Base-by-base conservation (phyloP, 345 rosid genomes). In the Brassica incana region DNA sequence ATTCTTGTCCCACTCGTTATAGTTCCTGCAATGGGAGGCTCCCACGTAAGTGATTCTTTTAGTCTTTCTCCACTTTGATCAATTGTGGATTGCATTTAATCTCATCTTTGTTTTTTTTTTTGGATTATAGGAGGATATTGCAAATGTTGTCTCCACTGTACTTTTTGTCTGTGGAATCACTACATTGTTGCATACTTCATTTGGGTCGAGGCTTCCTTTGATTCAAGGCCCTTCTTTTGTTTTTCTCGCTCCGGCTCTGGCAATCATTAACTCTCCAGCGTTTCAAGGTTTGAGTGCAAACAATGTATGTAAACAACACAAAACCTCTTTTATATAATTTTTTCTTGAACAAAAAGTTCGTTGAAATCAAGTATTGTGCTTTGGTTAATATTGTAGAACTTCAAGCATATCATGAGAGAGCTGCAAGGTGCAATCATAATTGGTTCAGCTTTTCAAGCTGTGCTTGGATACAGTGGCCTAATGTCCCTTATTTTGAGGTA, bases 11-110 rank as follows among this genome's bases (percentile, higher is more conserved):
- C 99, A 14, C 90, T 90, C 0, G 94, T 95, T 82, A 87, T 95
- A 43, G 98, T 91, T 87, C 99, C 99, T 65, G 97, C 99, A 58
- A 95, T 95, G 99, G 98, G 99, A 83, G 99, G 98, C 73, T 80
- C 85, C 62, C 88, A 89, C 20, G 99, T 95, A 88, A 89, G 98
- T 86, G 58, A 27, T 76, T 81, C 35, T 62, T 65, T 69, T 33
- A 35, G 27, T 3, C 16, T 48, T 18, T 61, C 58, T 68, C 27
- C 3, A 8, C 6, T 29, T 33, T 58, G 67, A 64, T 70, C 58
- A 27, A 29, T 5, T 80, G 35, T 54, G 48, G 40, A 72, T 72
- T 29, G 62, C 73, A 58, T 60, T 72, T 77, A 20, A 29, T 30
- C 2, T 25, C 3, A 20, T 48, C n/a, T 36, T 38, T 6, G 6